These are phyloP conservation scores for Zygoascus bituminiphila DNA, from an alignment of 805 yeast genomes.

Conservation along the genomic window DNA sequence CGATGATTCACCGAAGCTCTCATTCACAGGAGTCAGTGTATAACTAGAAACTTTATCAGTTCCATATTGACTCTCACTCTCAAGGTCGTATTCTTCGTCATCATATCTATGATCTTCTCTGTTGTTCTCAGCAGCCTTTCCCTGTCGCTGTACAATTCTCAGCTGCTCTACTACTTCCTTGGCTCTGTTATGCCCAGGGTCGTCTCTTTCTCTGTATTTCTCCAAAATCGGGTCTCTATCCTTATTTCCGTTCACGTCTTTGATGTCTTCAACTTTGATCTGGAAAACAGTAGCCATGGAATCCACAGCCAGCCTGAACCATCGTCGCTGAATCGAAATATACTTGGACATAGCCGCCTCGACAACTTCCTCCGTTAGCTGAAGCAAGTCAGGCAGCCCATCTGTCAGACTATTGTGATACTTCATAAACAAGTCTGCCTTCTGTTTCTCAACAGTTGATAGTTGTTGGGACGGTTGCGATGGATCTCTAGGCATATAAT, in stretches of 20 bases:
- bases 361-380: slow-evolving; percentile 12
- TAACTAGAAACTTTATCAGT: not conserved
- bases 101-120: slow-evolving; percentile 1
- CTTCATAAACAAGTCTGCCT: slow-evolving; percentile 19
- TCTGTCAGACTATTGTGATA: slow-evolving; percentile 18
- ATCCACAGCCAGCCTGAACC: slow-evolving; percentile 20
- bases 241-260: slow-evolving; percentile 3
- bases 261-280: slow-evolving; percentile 10
- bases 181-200: not conserved
- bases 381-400: slow-evolving; percentile 19
- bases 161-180: not conserved
- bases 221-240: slow-evolving; percentile 11
- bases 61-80: not conserved
- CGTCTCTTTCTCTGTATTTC: slow-evolving; percentile 4
- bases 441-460: slow-evolving; percentile 7
- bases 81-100: not conserved
- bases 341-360: slow-evolving; percentile 11
- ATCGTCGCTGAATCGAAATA: slow-evolving; percentile 15
- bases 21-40: not conserved
- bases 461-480: slow-evolving; percentile 1
- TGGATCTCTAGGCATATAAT: slow-evolving; percentile 1
- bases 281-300: slow-evolving; percentile 17
- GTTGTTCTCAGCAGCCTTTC: not conserved
- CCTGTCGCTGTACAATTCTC: slow-evolving; percentile 5
- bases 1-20: not conserved